These are phyloP conservation scores for Plectosphaerella sp. DNA, from an alignment of 2,329 filamentous ascomycete species.

Conservation along the genomic window DNA sequence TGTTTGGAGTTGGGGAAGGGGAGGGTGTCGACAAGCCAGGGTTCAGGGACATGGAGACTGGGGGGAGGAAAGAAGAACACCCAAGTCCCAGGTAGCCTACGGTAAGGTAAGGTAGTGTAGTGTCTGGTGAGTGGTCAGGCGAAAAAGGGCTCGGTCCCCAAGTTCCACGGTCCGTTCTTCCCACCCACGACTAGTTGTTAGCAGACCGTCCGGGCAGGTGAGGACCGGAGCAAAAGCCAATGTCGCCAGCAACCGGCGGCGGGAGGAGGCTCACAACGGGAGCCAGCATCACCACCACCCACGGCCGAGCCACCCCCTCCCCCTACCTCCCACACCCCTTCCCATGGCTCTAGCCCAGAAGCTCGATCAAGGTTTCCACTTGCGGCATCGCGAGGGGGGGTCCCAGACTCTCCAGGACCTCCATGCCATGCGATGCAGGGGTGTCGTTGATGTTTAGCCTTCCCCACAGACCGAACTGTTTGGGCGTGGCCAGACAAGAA, in stretches of 20 bases:
- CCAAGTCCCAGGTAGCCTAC: constrained; percentile 12
- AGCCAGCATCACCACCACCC: constrained; percentile 18
- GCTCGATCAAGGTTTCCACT: constrained; percentile 23
- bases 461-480: constrained; percentile 23
- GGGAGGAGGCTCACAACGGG: constrained; percentile 17
- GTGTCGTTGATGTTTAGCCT: constrained; percentile 25
- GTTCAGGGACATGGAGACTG: not conserved
- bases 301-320: constrained; percentile 7
- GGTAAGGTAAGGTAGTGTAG: not conserved
- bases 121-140: constrained; percentile 11
- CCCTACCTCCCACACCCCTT: no score
- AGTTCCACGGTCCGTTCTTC: constrained; percentile 2
- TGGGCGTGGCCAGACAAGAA: constrained; percentile 18
- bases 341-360: constrained; percentile 5
- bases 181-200: not conserved
- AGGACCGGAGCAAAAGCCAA: not conserved
- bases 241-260: constrained; percentile 14
- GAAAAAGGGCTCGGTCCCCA: constrained; percentile 5
- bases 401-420: not conserved
- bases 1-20: constrained; percentile 19
- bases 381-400: constrained; percentile 20
- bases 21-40: constrained; percentile 12
- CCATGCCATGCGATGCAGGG: constrained; percentile 22
- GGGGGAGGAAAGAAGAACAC: not conserved
- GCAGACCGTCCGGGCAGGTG: not conserved